Evolutionary conservation across 257 asterid genomes (phyloP), one percentile per base, ranked within the genome.

Genomic region (Nicotiana undulata): DNA sequence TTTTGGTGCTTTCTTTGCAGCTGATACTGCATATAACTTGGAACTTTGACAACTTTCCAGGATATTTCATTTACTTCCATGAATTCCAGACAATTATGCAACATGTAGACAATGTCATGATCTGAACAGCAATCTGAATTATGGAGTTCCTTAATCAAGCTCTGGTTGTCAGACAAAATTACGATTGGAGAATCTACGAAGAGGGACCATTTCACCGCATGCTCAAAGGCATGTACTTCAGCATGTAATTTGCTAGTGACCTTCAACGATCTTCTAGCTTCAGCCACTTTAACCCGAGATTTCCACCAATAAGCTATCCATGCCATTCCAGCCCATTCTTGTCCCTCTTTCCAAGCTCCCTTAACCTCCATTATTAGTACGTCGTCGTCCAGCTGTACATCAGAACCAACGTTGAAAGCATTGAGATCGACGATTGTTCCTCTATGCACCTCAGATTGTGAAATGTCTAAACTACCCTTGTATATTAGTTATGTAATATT

Each of bases 131-230:
- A 20, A 58, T 58, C 13, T n/a, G 15, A 58, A 58, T 3, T 58
- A 58, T 20, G 3, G 12, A 7, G 13, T 51, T 51, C 56, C 63
- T 58, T 20, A 58, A 58, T 13, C 17, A 51, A 51, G 1, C 4
- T 58, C 63, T 24, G 5, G 63, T 8, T 58, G 15, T 58, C 63
- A 58, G 15, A 58, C 15, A 58, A 20, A 58, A 58, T 3, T 58
- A n/a, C 0, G 28, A 58, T n/a, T 3, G 9, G 22, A n/a, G 26
- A n/a, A 3, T 51, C 3, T 7, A 0, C 0, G 29, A 0, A 0
- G 9, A 37, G 0, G 22, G 10, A 24, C 63, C 63, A 58, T 58
- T 9, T 58, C 63, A 58, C 2, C 20, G 63, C 63, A n/a, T 58
- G 4, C 28, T 2, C 63, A 3, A 58, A 58, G 10, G 28, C 63